Percentiles rank a stretch among this genome's conserved stretches.
Conservation (phyloP, 768 basidiomycete species). For the Lactarius sanguifluus region DNA sequence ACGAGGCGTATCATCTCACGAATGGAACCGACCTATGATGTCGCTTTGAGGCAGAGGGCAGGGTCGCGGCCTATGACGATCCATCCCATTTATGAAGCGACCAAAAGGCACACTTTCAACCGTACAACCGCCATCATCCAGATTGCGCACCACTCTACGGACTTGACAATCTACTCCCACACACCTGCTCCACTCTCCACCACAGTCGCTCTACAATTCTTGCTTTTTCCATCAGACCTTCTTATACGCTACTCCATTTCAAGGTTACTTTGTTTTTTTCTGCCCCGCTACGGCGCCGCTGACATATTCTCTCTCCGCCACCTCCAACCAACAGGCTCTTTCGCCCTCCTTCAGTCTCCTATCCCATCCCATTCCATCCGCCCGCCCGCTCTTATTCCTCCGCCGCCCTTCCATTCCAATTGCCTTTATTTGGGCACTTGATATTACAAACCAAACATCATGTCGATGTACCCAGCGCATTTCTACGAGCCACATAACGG, state of each 20-base stretch:
- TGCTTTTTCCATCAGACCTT: conserved; percentile 4
- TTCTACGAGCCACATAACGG: conserved; percentile 30
- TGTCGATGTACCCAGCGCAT: conserved; percentile 24
- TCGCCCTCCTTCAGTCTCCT: background rate
- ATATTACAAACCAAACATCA: no score
- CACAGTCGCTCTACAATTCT: no score
- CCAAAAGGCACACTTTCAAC: background rate
- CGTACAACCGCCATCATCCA: conserved; percentile 6
- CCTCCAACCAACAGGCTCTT: background rate
- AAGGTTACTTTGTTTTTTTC: conserved; percentile 1
- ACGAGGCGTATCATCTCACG: conserved; percentile 14
- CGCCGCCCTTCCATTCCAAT: background rate
- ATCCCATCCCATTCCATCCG: background rate
- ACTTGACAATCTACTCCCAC: conserved; percentile 14
- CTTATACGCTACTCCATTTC: background rate
- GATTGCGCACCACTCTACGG: conserved; percentile 14
- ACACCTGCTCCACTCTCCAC: background rate
- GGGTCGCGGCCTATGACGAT: conserved; percentile 26
- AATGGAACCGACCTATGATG: conserved; percentile 14
- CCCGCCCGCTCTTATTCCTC: conserved; percentile 1
- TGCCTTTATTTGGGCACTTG: no score
- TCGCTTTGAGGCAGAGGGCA: conserved; percentile 27
- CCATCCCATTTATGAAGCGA: conserved; percentile 16
- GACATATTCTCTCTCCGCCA: conserved; percentile 14
- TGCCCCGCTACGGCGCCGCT: conserved; percentile 11